These are phyloP conservation scores for Xerocomus brunneocitrinus DNA, from an alignment of 768 basidiomycete species.

Conservation along the genomic window DNA sequence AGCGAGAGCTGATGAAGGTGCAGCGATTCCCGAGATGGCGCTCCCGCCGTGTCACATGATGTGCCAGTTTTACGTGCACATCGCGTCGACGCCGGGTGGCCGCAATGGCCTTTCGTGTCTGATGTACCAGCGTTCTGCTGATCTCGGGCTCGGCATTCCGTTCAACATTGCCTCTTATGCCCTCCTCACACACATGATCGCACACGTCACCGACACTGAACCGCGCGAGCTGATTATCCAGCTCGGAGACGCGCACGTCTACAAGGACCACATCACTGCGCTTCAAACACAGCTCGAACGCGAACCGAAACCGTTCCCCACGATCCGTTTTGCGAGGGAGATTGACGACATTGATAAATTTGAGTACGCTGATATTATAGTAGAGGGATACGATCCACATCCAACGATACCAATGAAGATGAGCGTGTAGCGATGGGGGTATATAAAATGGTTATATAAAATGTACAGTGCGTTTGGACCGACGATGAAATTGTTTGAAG, in stretches of 20 bases:
- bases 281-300: constrained; percentile 76
- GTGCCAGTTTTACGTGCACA: constrained; percentile 97
- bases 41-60: constrained; percentile 98
- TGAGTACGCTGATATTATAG: constrained; percentile 69
- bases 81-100: constrained; percentile 49
- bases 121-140: constrained; percentile 97
- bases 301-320: constrained; percentile 80
- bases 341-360: constrained; percentile 78
- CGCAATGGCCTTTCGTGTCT: constrained; percentile 84
- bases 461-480: too few relatives aligned
- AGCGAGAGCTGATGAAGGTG: background rate
- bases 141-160: constrained; percentile 94
- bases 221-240: constrained; percentile 91
- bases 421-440: constrained; percentile 56
- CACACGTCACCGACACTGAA: constrained; percentile 82
- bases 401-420: constrained; percentile 92
- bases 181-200: constrained; percentile 95
- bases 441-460: too few relatives aligned
- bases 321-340: constrained; percentile 63
- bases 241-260: constrained; percentile 97
- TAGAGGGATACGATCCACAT: constrained; percentile 84
- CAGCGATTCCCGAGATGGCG: constrained; percentile 93
- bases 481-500: too few relatives aligned
- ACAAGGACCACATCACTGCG: constrained; percentile 88
- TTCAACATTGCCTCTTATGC: constrained; percentile 99